These are phyloP conservation scores for Periglandula ipomoeae DNA, from an alignment of 2,329 filamentous ascomycete genomes.

Conservation along the genomic window DNA sequence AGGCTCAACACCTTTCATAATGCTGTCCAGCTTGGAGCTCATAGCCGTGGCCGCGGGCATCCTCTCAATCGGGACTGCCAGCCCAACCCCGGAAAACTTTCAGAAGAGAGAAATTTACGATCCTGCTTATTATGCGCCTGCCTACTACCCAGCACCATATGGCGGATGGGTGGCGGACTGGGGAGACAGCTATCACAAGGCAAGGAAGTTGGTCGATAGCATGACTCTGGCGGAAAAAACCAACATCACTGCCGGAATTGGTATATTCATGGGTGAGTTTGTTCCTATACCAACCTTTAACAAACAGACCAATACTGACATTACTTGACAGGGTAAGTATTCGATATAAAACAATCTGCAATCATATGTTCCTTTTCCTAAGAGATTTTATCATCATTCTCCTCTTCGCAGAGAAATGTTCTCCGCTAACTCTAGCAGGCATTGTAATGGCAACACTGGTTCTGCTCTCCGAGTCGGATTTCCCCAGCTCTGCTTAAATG, in stretches of 20 bases:
- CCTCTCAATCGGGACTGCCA: background rate
- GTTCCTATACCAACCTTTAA: background rate
- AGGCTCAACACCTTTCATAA: background rate
- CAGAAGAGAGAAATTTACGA: too few relatives aligned
- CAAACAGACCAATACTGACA: background rate
- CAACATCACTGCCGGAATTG: slow-evolving; percentile 64
- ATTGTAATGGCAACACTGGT: slow-evolving; percentile 69
- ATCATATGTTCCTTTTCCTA: too few relatives aligned
- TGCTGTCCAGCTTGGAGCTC: background rate
- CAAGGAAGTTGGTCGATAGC: slow-evolving; percentile 55
- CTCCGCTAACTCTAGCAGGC: slow-evolving; percentile 25
- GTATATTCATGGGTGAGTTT: slow-evolving; percentile 55
- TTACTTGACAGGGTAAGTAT: slow-evolving; percentile 5
- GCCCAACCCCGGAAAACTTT: background rate
- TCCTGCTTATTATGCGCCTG: slow-evolving; percentile 36
- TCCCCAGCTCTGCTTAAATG: slow-evolving; percentile 62
- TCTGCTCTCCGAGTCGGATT: slow-evolving; percentile 62
- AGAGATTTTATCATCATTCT: background rate
- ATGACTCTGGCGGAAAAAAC: slow-evolving; percentile 79
- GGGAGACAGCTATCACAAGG: slow-evolving; percentile 61
- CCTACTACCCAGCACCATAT: slow-evolving; percentile 63
- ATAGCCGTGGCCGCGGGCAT: background rate
- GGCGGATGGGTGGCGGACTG: slow-evolving; percentile 64
- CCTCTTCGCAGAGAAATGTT: background rate
- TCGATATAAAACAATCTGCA: too few relatives aligned